phyloP scores from a whole-genome alignment of 805 yeast genomes.

The Kuraishia capsulata region DNA sequence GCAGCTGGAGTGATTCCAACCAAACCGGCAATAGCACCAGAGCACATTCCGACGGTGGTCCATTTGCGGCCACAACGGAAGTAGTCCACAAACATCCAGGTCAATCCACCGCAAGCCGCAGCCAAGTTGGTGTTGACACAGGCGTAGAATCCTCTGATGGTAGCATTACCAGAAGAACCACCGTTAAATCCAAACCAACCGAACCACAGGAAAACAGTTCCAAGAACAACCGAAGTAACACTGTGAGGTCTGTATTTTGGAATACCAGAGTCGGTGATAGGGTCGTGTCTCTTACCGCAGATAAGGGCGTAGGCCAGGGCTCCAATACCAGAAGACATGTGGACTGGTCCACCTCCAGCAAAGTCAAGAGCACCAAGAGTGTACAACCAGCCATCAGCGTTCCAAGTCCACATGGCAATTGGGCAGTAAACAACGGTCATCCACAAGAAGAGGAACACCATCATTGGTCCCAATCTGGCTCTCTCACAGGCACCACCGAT shows the following conservation, averaged over 20 bases:
- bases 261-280: constrained; percentile 53
- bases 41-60: constrained; percentile 91
- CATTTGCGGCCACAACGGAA: constrained; percentile 80
- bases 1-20: constrained; percentile 97
- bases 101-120: constrained; percentile 85
- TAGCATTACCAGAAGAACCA: constrained; percentile 91
- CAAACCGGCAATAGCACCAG: constrained; percentile 89
- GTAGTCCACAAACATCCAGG: constrained; percentile 91
- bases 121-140: constrained; percentile 89
- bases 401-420: constrained; percentile 97
- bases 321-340: constrained; percentile 88
- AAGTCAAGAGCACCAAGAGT: constrained; percentile 82
- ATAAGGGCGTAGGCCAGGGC: constrained; percentile 90
- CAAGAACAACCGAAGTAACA: constrained; percentile 82
- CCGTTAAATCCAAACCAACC: constrained; percentile 99
- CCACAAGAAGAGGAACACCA: constrained; percentile 91
- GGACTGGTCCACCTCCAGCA: constrained; percentile 99
- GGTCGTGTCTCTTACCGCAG: constrained; percentile 89
- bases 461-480: constrained; percentile 93
- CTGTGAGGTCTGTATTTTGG: constrained; percentile 94
- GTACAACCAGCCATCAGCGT: constrained; percentile 83
- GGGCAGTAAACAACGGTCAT: constrained; percentile 94
- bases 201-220: constrained; percentile 93
- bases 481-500: constrained; percentile 98
- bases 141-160: constrained; percentile 92